Base-by-base conservation (phyloP, 2,329 filamentous ascomycete species). In the Exophiala aquamarina region DNA sequence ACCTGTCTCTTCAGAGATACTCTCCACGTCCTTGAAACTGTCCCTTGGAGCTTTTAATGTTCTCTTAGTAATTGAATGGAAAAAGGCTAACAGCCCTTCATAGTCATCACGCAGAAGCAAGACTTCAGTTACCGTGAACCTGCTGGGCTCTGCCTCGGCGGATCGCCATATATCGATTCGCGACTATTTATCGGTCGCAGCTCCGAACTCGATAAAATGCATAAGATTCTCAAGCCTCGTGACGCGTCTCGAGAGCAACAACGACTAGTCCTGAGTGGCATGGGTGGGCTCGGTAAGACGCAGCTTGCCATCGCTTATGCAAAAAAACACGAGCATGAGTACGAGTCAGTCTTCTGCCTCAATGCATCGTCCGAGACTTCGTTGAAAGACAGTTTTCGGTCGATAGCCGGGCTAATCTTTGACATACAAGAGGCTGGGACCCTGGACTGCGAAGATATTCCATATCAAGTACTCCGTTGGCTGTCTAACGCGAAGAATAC, bases 201-300 rank as follows among this genome's bases (percentile, higher is more conserved):
- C 19, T 23, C 32, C 3, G 50, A 54, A 23, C 21, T 54, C 8
- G 14, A 41, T 6, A n/a, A 35, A 18, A 50, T 54, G 32, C 17
- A 52, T 35, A 45, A 56, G 38, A 40, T 54, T 10, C 41, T 57
- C 8, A 31, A 38, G 13, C 43, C 47, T 15, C 13, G 17, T 14
- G 14, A 6, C 15, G 19, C 39, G 14, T n/a, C 26, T 18, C 23
- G 26, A 20, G 18, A 32, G 8, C 41, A 43, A 33, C 19, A 20
- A 36, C 15, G 37, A 15, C 23, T 55, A 7, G 58, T 69, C 20
- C 52, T 74, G 6, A 61, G 71, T 36, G 70, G 71, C 13, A 58
- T 72, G 3, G 70, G 71, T 13, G 71, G 71, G 3, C 72, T 74
- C 21, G 70, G 69, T 19, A 75, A 75, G 60, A 74, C 71, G n/a